A percentile compares a stretch with the other conserved stretches of the same genome.
Conservation (phyloP, 2,329 filamentous ascomycete species). For the Clonostachys solani region DNA sequence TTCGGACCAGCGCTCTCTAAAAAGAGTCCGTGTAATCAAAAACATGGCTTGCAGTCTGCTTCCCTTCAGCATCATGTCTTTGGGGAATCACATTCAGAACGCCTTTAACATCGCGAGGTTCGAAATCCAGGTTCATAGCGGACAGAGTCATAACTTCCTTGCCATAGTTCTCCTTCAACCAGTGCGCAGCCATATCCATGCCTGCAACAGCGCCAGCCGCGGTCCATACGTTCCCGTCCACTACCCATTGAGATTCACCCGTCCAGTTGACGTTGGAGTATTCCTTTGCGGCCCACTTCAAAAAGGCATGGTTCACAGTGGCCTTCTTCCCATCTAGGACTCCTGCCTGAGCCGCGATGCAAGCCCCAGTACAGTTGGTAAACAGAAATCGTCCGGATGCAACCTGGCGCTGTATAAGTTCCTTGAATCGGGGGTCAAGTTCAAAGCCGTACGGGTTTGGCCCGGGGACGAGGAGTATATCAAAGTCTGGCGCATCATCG, state of each 20-base stretch:
- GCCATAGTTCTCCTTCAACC: slow-evolving; percentile 13
- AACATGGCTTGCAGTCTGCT: slow-evolving; percentile 17
- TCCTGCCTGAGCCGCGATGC: slow-evolving; percentile 52
- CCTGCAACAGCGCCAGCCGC: slow-evolving; percentile 27
- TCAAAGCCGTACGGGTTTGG: slow-evolving; percentile 16
- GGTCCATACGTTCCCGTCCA: slow-evolving; percentile 63
- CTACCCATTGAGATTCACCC: slow-evolving; percentile 56
- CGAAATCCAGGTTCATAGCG: slow-evolving; percentile 21
- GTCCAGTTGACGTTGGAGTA: slow-evolving; percentile 55
- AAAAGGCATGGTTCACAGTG: slow-evolving; percentile 64
- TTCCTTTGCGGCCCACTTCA: slow-evolving; percentile 37
- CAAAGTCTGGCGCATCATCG: slow-evolving; percentile 27
- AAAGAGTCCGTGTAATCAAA: slow-evolving; percentile 1
- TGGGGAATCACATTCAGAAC: slow-evolving; percentile 16
- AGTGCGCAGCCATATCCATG: slow-evolving; percentile 28
- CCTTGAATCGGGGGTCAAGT: slow-evolving; percentile 17
- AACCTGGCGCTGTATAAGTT: slow-evolving; percentile 26
- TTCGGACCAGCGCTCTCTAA: background rate
- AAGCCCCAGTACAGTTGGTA: slow-evolving; percentile 63
- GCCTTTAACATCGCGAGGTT: slow-evolving; percentile 26
- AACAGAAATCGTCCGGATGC: slow-evolving; percentile 37
- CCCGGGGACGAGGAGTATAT: slow-evolving; percentile 28
- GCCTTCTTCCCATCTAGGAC: slow-evolving; percentile 55
- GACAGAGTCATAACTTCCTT: slow-evolving; percentile 14
- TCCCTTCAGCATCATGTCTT: slow-evolving; percentile 17